Conservation (phyloP, 2,329 filamentous ascomycete species). For the Zalaria sp. region DNA sequence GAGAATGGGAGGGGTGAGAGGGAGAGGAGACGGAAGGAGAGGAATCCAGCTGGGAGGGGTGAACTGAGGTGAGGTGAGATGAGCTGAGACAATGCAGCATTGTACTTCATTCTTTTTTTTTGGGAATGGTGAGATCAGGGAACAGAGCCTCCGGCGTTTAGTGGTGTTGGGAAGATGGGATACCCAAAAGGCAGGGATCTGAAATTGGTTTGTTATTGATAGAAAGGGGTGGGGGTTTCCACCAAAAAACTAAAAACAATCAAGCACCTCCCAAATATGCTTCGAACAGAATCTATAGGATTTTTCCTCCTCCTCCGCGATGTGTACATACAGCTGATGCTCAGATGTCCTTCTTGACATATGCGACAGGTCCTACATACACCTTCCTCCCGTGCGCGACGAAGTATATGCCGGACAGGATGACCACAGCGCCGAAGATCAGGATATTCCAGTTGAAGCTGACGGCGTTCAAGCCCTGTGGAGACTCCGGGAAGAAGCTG, state of each 20-base stretch:
- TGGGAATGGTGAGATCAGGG: too few species aligned
- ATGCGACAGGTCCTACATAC: slow-evolving; percentile 9
- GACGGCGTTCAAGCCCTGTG: slow-evolving; percentile 18
- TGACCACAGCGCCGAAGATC: slow-evolving; percentile 21
- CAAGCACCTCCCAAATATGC: too few species aligned
- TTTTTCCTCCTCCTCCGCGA: too few species aligned
- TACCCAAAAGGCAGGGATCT: too few species aligned
- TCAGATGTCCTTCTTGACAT: background rate
- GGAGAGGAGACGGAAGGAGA: slow-evolving; percentile 25
- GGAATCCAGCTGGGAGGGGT: slow-evolving; percentile 29
- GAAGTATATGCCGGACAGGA: slow-evolving; percentile 2
- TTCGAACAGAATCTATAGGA: too few species aligned
- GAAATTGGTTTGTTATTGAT: too few species aligned
- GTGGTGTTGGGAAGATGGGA: too few species aligned
- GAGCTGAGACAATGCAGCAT: background rate
- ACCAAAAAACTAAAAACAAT: too few species aligned
- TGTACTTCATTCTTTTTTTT: too few species aligned
- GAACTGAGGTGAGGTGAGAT: slow-evolving; percentile 19
- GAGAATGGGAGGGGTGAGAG: slow-evolving; percentile 43
- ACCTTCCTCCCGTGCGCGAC: slow-evolving; percentile 14
- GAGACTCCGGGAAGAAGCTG: slow-evolving; percentile 31
- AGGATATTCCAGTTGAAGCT: slow-evolving; percentile 39
- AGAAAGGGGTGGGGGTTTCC: too few species aligned
- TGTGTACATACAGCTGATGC: background rate
- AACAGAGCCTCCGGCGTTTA: too few species aligned